phyloP scores from a whole-genome alignment of 1,284 basidiomycete genomes.

The Amylostereum chailletii region DNA sequence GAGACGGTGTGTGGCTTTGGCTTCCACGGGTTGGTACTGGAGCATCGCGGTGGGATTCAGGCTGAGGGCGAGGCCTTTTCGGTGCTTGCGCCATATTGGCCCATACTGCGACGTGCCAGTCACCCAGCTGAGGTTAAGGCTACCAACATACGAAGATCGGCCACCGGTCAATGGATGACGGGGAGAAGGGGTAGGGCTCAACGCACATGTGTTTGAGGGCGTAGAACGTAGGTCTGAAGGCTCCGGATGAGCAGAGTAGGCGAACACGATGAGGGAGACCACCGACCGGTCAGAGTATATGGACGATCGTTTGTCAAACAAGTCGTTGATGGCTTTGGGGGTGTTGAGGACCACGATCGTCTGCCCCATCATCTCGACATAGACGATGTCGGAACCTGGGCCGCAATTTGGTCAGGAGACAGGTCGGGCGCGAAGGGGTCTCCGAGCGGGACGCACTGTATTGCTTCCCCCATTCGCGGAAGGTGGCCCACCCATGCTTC shows the following conservation, averaged over 20 bases:
- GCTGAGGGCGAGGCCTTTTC: background rate
- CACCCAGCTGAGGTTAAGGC: background rate
- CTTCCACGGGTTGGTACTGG: background rate
- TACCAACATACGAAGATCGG: background rate
- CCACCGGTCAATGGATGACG: no score
- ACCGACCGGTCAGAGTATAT: conserved; percentile 18
- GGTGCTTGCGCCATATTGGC: background rate
- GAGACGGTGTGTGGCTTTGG: background rate
- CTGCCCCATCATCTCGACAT: conserved; percentile 14
- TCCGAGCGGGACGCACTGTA: conserved; percentile 12
- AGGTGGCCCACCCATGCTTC: conserved; percentile 12
- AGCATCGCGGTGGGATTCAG: background rate
- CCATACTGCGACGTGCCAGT: background rate
- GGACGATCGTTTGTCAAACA: conserved; percentile 15
- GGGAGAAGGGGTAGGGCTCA: no score
- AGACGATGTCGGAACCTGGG: conserved; percentile 14
- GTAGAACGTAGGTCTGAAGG: no score
- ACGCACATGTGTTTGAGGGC: no score
- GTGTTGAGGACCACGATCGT: conserved; percentile 13
- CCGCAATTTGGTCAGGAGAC: background rate
- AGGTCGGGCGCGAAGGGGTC: background rate
- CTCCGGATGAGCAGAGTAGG: no score
- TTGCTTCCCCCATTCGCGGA: conserved; percentile 13
- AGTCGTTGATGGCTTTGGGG: conserved; percentile 13
- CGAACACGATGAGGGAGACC: no score